Base-by-base conservation (phyloP, 345 rosid genomes). In the Eutrema japonicum region DNA sequence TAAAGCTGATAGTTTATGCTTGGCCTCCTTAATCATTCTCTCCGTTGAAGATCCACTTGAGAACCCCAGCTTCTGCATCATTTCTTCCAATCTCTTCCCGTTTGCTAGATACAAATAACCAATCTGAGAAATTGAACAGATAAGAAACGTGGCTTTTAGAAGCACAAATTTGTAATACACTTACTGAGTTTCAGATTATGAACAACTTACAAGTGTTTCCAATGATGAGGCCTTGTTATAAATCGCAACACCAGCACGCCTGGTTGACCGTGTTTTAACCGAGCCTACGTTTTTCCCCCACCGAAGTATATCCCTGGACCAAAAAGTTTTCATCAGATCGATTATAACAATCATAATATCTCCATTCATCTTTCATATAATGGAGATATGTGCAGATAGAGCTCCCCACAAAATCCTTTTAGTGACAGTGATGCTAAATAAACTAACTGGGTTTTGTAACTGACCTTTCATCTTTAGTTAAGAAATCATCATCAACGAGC, bases 31-130 rank as follows among this genome's bases (percentile, higher is more conserved):
- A 51, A 78, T 32, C 68, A 87, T 77, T 76, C 49, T 56, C 59
- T 83, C 80, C 5, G 80, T 36, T 60, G 95, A 91, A 67, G 81
- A 74, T 42, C 83, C 89, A 14, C 82, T 77, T 8, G 90, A 82
- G 73, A 94, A 91, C 81, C 98, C 98, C 57, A 94, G 74, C 82
- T 82, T 88, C 51, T 43, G 63, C 98, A 94, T 94, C 50, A 91
- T 74, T 73, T 91, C 91, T 70, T 91, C 96, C 77, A 94, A 70
- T 65, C 96, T 89, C 32, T 84, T 83, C 32, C 67, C 83, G 53
- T 89, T 81, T 58, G 93, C 78, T 68, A 94, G 75, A 84, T 91
- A 94, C 55, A 94, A 78, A 81, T 85, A 86, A 37, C 98, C 98
- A 78, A 89, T 80, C 97, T 94, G 73, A 29, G 6, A 50, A 8